Evolutionary conservation across 148 eudicot species (phyloP), one percentile per base, ranked within the genome.

Genomic region (Rheum nobile): DNA sequence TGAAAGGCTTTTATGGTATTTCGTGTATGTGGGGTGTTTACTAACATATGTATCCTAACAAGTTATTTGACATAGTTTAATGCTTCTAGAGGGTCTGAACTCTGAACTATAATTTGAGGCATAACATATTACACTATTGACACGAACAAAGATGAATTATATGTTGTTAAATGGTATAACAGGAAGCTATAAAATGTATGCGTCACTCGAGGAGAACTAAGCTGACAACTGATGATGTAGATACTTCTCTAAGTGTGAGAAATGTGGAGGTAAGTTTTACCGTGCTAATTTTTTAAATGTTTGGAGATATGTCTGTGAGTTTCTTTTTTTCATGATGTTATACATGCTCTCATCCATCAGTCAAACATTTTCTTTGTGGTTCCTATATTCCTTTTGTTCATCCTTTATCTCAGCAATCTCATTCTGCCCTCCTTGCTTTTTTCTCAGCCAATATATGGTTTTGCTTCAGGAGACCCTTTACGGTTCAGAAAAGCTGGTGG

Each of bases 111-210:
- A 50, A 50, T 24, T 65, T 65, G 69, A 63, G 69, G n/a, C 38
- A 31, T 65, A 31, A 6, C 70, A 16, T 32, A 14, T 65, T 10
- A 65, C 39, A 65, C 11, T 32, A 32, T 65, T 65, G 70, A 65
- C 10, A 1, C 38, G 9, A 65, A 14, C 39, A 17, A 31, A 1
- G 34, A 14, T 31, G 70, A 17, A 34, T 54, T 34, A 46, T 24
- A 2, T 47, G 29, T 35, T 19, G 39, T 74, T 78, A 10, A 35
- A 54, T 69, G 44, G 50, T 72, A 71, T 72, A 80, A 61, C 83
- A 89, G 94, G 94, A 89, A 78, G 90, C 91, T 59, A 89, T 87
- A 69, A 89, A 89, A 80, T 89, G 94, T 74, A 89, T 87, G 91
- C 89, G 79, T 42, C 94, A 89, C 76, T 89, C 94, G 12, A 89